Percentiles rank a stretch among this genome's conserved stretches.
These are phyloP conservation scores for Phytophthora colocasiae DNA, from an alignment of 352 stramenopile genomes.

Conservation along the genomic window DNA sequence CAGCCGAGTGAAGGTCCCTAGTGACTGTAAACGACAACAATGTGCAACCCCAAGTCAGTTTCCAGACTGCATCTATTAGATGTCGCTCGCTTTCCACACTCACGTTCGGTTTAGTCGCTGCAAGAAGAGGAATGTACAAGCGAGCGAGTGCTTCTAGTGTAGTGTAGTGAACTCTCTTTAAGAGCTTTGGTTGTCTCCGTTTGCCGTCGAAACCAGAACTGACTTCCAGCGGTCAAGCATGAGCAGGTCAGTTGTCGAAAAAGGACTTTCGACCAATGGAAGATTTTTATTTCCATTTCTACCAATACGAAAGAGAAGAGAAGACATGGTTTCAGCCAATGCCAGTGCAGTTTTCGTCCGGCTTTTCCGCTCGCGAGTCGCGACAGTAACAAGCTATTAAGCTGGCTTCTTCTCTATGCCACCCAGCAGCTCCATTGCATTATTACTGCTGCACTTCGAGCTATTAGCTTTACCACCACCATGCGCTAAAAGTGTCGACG, in stretches of 20 bases:
- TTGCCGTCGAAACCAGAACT: slow-evolving; percentile 71
- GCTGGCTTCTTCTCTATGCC: slow-evolving; percentile 5
- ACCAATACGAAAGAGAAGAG: neutral
- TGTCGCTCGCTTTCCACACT: slow-evolving; percentile 1
- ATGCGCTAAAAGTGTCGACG: neutral
- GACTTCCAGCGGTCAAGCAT: slow-evolving; percentile 34
- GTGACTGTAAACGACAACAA: slow-evolving; percentile 30
- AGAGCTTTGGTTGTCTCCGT: slow-evolving; percentile 20
- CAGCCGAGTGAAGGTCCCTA: slow-evolving; percentile 22
- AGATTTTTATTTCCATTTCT: neutral
- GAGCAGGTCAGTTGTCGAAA: slow-evolving; percentile 24
- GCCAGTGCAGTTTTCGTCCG: neutral
- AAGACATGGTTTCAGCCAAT: slow-evolving; percentile 13
- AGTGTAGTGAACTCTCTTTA: too few species aligned
- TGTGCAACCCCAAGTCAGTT: neutral
- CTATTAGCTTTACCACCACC: neutral
- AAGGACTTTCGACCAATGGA: slow-evolving; percentile 10
- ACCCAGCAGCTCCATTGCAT: neutral
- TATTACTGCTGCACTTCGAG: too few species aligned
- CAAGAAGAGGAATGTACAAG: slow-evolving; percentile 1
- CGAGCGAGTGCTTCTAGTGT: too few species aligned
- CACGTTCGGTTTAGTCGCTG: slow-evolving; percentile 26
- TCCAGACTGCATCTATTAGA: too few species aligned
- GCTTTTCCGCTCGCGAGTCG: slow-evolving; percentile 1
- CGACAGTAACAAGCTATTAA: neutral